A percentile compares a stretch with the other conserved stretches of the same genome.
Conservation (phyloP, 73 alveolate species). For the Paramecium sexaurelia region DNA sequence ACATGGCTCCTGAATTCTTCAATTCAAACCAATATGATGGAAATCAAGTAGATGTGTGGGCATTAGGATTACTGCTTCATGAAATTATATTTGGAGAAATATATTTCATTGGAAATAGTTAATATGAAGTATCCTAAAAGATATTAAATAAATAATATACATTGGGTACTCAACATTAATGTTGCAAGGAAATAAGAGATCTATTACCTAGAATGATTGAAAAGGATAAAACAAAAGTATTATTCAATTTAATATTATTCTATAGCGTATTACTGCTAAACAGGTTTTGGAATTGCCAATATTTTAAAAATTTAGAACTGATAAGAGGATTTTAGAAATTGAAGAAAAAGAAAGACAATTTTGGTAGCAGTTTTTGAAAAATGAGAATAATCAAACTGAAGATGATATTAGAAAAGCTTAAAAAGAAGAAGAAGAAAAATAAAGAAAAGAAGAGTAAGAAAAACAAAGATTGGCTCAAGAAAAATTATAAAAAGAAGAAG, state of each 20-base stretch:
- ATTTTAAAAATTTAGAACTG: background rate
- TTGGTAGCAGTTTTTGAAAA: background rate
- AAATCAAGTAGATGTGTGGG: slow-evolving; percentile 62
- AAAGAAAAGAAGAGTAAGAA: background rate
- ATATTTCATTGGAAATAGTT: slow-evolving; percentile 59
- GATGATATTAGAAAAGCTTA: background rate
- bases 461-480: background rate
- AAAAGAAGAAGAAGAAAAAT: slow-evolving; percentile 2
- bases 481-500: background rate
- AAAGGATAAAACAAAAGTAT: slow-evolving; percentile 42
- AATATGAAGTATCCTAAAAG: slow-evolving; percentile 67
- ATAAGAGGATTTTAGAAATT: background rate
- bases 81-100: slow-evolving; percentile 64
- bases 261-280: slow-evolving; percentile 52
- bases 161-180: background rate
- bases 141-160: slow-evolving; percentile 29
- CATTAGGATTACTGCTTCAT: slow-evolving; percentile 61
- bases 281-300: slow-evolving; percentile 45
- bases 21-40: slow-evolving; percentile 55
- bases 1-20: slow-evolving; percentile 70
- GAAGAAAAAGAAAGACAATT: slow-evolving; percentile 15
- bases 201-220: slow-evolving; percentile 56
- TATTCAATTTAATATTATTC: background rate
- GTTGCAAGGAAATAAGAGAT: slow-evolving; percentile 9
- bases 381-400: background rate